Base-by-base conservation (phyloP, 257 asterid species). In the Ehretia macrophylla region DNA sequence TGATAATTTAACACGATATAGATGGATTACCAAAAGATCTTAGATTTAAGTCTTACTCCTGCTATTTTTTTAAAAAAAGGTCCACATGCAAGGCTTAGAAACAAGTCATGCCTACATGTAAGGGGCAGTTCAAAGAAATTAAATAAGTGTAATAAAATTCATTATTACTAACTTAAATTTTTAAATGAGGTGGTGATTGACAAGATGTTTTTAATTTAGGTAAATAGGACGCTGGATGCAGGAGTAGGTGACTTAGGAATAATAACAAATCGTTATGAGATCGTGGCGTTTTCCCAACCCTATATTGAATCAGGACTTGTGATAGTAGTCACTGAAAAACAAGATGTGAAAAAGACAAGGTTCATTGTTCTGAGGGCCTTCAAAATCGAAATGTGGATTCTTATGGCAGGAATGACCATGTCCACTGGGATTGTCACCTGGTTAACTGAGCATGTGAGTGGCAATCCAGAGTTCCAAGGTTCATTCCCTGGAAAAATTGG, bases 181-280 rank as follows among this genome's bases (percentile, higher is more conserved):
- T n/a, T n/a, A n/a, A n/a, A n/a, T n/a, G n/a, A n/a, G n/a, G n/a
- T n/a, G n/a, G n/a, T n/a, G n/a, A n/a, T n/a, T n/a, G n/a, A n/a
- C n/a, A n/a, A n/a, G n/a, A 6, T 27, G 6, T 27, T 27, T 3
- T 27, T 27, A 6, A 27, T 18, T 27, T 21, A 42, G 52, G 46
- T 39, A 35, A 47, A 58, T 17, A 21, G 82, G 94, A 82, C 52
- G 23, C 65, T 87, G 69, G 88, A 84, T 69, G 90, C 82, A 52
- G 86, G 79, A 4, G 94, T 82, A 11, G 95, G 90, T 3, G 95
- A 82, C 38, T 80, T 70, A 4, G 79, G 60, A 45, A 82, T 84
- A 67, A 53, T 82, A 74, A 85, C 87, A 0, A 75, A 87, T 13
- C 86, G 94, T 0, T 84, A 62, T 22, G 67, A 38, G 54, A 32